phyloP scores from a whole-genome alignment of 306 rosid genomes.

The Citrullus amarus region DNA sequence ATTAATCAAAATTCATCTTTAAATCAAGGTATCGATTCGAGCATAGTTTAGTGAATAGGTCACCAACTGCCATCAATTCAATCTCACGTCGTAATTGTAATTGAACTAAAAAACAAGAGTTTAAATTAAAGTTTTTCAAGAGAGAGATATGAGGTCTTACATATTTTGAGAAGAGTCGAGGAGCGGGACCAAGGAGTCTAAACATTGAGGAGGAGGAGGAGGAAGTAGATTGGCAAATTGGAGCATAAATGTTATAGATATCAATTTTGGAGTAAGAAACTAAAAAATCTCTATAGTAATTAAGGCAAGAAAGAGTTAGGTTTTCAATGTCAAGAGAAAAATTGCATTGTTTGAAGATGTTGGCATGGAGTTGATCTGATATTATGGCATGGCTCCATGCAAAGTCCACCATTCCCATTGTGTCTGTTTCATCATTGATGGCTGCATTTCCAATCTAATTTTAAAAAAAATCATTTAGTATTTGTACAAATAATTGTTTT shows the following conservation, averaged over 20 bases:
- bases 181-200: slow-evolving; percentile 18
- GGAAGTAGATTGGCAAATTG: slow-evolving; percentile 18
- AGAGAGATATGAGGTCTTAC: slow-evolving; percentile 13
- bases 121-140: not conserved
- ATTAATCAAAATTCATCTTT: no score
- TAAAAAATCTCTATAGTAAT: not conserved
- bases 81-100: not conserved
- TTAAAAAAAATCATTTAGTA: no score
- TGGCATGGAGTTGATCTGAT: slow-evolving; percentile 26
- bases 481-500: no score
- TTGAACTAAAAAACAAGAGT: not conserved
- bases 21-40: no score
- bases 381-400: slow-evolving; percentile 59
- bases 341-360: slow-evolving; percentile 22
- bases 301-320: slow-evolving; percentile 21
- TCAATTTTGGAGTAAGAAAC: slow-evolving; percentile 30
- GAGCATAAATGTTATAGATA: slow-evolving; percentile 43
- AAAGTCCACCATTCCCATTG: slow-evolving; percentile 36
- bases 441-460: slow-evolving; percentile 48
- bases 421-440: slow-evolving; percentile 31
- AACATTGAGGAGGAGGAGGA: not conserved
- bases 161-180: slow-evolving; percentile 31
- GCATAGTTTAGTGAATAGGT: no score
- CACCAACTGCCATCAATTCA: no score
- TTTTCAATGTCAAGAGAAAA: not conserved